Evolutionary conservation across 106 monocot genomes (phyloP), one percentile per base, ranked within the genome.

Genomic region (Iris macrosiphon): DNA sequence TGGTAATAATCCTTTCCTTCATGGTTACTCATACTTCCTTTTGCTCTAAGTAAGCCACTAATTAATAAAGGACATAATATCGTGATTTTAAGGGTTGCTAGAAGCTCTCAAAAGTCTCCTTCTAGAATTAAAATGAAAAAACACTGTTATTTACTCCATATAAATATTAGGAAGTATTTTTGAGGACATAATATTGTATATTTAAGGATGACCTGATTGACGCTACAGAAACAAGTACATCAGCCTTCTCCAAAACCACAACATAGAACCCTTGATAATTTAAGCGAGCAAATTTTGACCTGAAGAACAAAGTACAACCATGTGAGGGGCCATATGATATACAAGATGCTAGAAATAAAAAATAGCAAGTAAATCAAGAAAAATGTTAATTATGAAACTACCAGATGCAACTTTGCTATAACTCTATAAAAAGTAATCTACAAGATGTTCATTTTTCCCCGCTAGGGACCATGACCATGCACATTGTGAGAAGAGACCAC

Each of bases 201-300:
- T 29, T 50, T 49, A 49, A 35, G 34, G 2, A 15, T 46, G 72
- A 69, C 93, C 93, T 93, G 58, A 93, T 66, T 20, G 84, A 75
- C 64, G 93, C 93, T 9, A 75, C 84, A 41, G 84, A 78, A 35
- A 93, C 46, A 15, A 93, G 60, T 51, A 69, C 51, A 73, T 93
- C 93, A 67, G 49, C 67, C 53, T 93, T 93, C 65, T 93, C 93
- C 72, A 93, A 62, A 38, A 84, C 69, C 34, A 88, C 48, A 23
- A 81, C 74, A 45, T 88, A 84, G 64, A 93, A 93, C 20, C 84
- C 78, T 56, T 78, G 68, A 61, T 75, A 93, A 72, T 93, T 73
- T 67, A 93, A 70, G 27, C 93, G 87, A 42, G 77, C 65, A 68
- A 84, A 93, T 11, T 68, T 69, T 17, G 93, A 93, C 58, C 93